Conservation (phyloP, 2,329 filamentous ascomycete genomes). For the Fusarium albosuccineum region DNA sequence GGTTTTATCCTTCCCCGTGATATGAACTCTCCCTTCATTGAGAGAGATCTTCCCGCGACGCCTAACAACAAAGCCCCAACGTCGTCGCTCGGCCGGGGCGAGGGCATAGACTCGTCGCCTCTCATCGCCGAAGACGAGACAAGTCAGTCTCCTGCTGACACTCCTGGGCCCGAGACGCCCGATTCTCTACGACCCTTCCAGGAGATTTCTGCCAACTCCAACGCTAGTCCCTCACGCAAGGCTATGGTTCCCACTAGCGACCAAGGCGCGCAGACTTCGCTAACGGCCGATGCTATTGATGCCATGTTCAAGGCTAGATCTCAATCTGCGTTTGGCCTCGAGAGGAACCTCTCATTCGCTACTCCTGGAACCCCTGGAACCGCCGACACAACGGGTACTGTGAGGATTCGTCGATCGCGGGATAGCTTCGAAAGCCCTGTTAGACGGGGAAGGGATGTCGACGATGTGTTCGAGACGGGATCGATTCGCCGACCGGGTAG, state of each 20-base stretch:
- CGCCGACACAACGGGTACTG: slow-evolving; percentile 55
- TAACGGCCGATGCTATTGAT: slow-evolving; percentile 87
- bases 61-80: slow-evolving; percentile 50
- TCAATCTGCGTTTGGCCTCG: slow-evolving; percentile 43
- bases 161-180: slow-evolving; percentile 60
- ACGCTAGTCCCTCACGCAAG: slow-evolving; percentile 56
- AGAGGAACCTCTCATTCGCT: slow-evolving; percentile 54
- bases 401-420: slow-evolving; percentile 61
- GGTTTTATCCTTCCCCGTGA: slow-evolving; percentile 69
- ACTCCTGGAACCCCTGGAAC: slow-evolving; percentile 52
- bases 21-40: slow-evolving; percentile 48
- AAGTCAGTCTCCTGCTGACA: slow-evolving; percentile 63
- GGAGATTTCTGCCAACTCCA: slow-evolving; percentile 72
- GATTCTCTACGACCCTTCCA: slow-evolving; percentile 71
- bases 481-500: slow-evolving; percentile 74
- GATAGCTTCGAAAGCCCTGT: slow-evolving; percentile 63
- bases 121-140: slow-evolving; percentile 76
- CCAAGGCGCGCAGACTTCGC: slow-evolving; percentile 82
- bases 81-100: slow-evolving; percentile 59
- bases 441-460: slow-evolving; percentile 55
- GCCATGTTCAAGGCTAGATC: slow-evolving; percentile 70
- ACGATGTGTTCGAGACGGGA: slow-evolving; percentile 56
- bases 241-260: slow-evolving; percentile 67
- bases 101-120: slow-evolving; percentile 55
- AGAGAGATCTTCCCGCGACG: slow-evolving; percentile 53